Percentiles rank a stretch among this genome's conserved stretches.
Evolutionary conservation across 176 grass and related monocot species (phyloP).

Genomic region (Carex scoparia): DNA sequence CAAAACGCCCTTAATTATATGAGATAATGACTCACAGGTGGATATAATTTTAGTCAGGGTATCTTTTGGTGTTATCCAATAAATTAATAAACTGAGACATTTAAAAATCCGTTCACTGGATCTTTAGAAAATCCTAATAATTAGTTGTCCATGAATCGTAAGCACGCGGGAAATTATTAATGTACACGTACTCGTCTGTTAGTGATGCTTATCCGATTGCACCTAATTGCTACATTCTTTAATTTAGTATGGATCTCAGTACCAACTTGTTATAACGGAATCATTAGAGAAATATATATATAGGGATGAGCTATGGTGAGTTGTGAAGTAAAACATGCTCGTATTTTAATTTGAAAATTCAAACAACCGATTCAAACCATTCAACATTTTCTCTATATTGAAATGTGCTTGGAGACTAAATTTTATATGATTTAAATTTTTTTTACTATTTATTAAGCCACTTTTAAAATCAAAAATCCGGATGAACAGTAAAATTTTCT

Average conservation of each 20-base stretch:
- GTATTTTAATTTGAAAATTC: too few species aligned
- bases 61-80: background rate
- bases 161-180: constrained; percentile 7
- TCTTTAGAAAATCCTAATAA: background rate
- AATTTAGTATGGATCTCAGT: background rate
- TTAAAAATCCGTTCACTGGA: background rate
- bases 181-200: background rate
- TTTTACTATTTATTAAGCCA: too few species aligned
- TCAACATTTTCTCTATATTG: too few species aligned
- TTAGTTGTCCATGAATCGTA: background rate
- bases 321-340: too few species aligned
- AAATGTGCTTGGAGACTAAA: too few species aligned
- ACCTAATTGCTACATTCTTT: background rate
- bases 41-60: background rate
- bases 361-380: too few species aligned
- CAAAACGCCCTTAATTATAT: background rate
- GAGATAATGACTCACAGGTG: background rate
- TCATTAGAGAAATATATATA: background rate
- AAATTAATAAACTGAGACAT: background rate
- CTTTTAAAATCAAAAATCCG: too few species aligned
- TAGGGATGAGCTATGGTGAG: too few species aligned
- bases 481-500: too few species aligned
- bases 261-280: background rate
- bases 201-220: background rate
- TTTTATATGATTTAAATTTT: too few species aligned